Conservation (phyloP, 257 asterid genomes). For the Craterostigma plantagineum region DNA sequence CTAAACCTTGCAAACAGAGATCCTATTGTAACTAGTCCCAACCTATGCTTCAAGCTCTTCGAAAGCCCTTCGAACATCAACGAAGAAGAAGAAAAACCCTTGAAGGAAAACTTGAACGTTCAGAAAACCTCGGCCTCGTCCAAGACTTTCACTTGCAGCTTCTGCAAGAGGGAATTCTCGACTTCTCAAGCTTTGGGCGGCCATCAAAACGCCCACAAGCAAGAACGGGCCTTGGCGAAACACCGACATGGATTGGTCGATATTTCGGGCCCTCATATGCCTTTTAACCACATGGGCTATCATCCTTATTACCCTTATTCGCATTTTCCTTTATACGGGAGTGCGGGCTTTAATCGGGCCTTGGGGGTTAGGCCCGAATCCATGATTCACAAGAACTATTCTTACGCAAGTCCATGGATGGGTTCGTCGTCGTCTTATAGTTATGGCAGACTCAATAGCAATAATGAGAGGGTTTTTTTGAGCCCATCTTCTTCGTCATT, state of each 20-base stretch:
- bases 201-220: conserved; percentile 68
- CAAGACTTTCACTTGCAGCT: conserved; percentile 32
- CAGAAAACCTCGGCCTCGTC: conserved; percentile 15
- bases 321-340: conserved; percentile 14
- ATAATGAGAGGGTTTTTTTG: conserved; percentile 14
- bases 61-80: conserved; percentile 1
- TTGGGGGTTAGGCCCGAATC: conserved; percentile 30
- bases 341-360: conserved; percentile 13
- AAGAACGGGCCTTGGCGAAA: conserved; percentile 43
- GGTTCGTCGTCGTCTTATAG: conserved; percentile 7
- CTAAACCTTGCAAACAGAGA: conserved; percentile 17
- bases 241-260: conserved; percentile 24
- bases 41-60: too few species aligned
- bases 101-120: background rate
- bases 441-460: conserved; percentile 6
- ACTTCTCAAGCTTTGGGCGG: conserved; percentile 68
- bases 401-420: conserved; percentile 16
- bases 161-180: conserved; percentile 44
- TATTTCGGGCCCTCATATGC: conserved; percentile 8
- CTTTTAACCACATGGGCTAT: conserved; percentile 21
- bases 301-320: conserved; percentile 22
- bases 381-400: conserved; percentile 23
- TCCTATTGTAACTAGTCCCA: background rate
- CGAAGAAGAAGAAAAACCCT: background rate
- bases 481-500: conserved; percentile 8